A percentile compares a stretch with the other conserved stretches of the same genome.
These are phyloP conservation scores for Xylaria nigripes DNA, from an alignment of 495 filamentous ascomycete species.

Conservation along the genomic window DNA sequence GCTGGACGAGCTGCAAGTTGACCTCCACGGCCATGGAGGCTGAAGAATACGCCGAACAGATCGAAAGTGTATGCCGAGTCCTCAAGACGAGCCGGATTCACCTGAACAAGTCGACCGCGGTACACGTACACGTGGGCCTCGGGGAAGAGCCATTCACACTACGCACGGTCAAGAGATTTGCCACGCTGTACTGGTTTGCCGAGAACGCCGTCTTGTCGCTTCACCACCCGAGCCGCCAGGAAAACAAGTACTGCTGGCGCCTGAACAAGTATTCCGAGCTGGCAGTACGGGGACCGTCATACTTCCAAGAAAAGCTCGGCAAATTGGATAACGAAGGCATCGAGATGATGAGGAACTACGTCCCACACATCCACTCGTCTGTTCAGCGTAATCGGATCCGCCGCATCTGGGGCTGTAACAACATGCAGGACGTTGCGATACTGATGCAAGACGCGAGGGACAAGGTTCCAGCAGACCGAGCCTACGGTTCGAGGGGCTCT, in stretches of 20 bases:
- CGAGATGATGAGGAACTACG: neutral
- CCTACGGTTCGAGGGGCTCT: neutral
- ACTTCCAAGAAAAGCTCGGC: neutral
- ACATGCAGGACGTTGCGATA: constrained; percentile 6
- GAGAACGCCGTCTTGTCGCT: constrained; percentile 13
- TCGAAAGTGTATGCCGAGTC: constrained; percentile 13
- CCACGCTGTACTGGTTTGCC: constrained; percentile 4
- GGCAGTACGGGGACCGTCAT: neutral
- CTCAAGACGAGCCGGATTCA: constrained; percentile 12
- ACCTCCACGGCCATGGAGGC: constrained; percentile 15
- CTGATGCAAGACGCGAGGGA: constrained; percentile 2
- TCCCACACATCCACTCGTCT: neutral
- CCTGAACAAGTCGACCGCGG: constrained; percentile 10
- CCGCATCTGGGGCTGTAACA: constrained; percentile 12
- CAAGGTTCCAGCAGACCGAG: neutral
- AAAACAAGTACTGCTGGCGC: neutral
- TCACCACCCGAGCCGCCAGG: constrained; percentile 16
- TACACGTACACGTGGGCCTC: constrained; percentile 20
- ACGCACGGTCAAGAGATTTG: constrained; percentile 18
- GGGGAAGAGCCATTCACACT: constrained; percentile 22
- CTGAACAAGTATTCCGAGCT: neutral
- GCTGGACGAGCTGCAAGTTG: constrained; percentile 11
- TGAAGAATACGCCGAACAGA: constrained; percentile 10
- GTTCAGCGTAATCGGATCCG: constrained; percentile 2
- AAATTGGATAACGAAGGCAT: too few species aligned